phyloP scores from a whole-genome alignment of 345 rosid genomes.

The Dipteronia dyeriana region DNA sequence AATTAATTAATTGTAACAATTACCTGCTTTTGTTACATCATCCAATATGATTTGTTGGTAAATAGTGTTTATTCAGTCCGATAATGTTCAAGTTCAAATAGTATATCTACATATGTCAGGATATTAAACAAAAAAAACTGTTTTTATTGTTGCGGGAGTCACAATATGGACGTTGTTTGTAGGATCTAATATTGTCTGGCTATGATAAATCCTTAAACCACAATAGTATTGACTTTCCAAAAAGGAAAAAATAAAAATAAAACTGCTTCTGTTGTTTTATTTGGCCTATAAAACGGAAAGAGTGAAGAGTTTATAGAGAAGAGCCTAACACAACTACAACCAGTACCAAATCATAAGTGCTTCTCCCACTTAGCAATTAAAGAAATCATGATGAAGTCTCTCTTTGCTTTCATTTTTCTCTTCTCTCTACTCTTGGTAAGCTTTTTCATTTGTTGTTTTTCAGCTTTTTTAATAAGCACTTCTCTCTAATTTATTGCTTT shows the following conservation, averaged over 20 bases:
- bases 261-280: not conserved
- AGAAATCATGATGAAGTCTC: slow-evolving; percentile 41
- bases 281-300: slow-evolving; percentile 16
- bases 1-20: not conserved
- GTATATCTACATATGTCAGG: too few relatives aligned
- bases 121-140: too few relatives aligned
- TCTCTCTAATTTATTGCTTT: not conserved
- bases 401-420: slow-evolving; percentile 22
- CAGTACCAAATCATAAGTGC: not conserved
- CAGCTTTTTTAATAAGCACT: not conserved
- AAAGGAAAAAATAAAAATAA: too few relatives aligned
- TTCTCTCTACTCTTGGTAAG: slow-evolving; percentile 41
- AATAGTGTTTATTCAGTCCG: too few relatives aligned
- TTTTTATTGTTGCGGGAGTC: too few relatives aligned
- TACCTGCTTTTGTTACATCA: too few relatives aligned
- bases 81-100: too few relatives aligned
- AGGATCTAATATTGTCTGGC: too few relatives aligned
- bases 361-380: not conserved
- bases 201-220: too few relatives aligned
- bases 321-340: not conserved
- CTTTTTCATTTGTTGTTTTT: not conserved
- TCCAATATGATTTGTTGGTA: too few relatives aligned
- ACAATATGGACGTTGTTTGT: too few relatives aligned
- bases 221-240: too few relatives aligned
- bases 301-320: not conserved